Evolutionary conservation across 2,329 filamentous ascomycete species (phyloP).

Genomic region (Colletotrichum abscissum): DNA sequence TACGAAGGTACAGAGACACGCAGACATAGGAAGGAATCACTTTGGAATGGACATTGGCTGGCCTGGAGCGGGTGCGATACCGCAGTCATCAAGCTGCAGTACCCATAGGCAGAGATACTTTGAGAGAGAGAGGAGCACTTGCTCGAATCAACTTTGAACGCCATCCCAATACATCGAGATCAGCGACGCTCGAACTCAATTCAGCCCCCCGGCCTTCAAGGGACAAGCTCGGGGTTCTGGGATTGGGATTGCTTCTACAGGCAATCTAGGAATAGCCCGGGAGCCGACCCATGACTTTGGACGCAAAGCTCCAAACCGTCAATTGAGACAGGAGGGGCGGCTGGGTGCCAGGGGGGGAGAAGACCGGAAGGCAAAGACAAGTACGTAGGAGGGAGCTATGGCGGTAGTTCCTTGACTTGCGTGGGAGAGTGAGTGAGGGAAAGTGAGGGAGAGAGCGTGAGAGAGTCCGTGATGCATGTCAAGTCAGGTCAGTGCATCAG

Average conservation of each 20-base stretch:
- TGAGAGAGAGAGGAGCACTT: neutral
- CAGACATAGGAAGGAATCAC: neutral
- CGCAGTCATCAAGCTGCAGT: neutral
- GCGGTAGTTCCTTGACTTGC: no score
- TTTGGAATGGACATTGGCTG: neutral
- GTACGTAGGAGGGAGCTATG: neutral
- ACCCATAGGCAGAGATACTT: neutral
- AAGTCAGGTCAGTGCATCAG: conserved; percentile 30
- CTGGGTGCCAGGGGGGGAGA: neutral
- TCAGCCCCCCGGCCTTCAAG: conserved; percentile 5
- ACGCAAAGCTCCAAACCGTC: conserved; percentile 4
- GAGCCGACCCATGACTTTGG: neutral
- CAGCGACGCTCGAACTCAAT: neutral
- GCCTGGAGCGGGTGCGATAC: neutral
- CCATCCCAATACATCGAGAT: neutral
- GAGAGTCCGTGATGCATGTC: conserved; percentile 12
- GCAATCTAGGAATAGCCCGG: neutral
- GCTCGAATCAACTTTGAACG: neutral
- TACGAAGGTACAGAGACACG: no score
- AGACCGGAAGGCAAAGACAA: neutral
- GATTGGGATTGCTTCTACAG: neutral
- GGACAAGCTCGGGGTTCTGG: neutral
- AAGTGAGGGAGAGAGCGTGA: neutral
- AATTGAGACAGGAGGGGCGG: neutral
- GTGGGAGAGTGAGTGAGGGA: neutral